Evolutionary conservation across 1,284 basidiomycete genomes (phyloP), one percentile per base, ranked within the genome.

Genomic region (Sparassis latifolia): DNA sequence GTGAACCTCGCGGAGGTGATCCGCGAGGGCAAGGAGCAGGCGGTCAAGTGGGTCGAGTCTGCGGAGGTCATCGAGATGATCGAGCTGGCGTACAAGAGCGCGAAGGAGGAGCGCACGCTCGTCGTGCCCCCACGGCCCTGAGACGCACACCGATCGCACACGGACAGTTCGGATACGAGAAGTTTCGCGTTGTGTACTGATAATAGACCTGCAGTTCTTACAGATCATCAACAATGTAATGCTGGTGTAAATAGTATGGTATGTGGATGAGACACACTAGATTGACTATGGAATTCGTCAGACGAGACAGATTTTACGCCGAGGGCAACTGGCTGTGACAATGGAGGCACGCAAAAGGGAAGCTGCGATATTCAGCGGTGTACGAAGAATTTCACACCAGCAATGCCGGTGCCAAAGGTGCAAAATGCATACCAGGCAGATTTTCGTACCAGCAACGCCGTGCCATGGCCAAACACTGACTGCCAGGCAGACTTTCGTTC

Each of bases 11-110:
- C 79, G 12, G 74, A 71, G 29, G 77, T 77, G 4, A 85, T 90
- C 52, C 69, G 79, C 35, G 69, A 76, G 28, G 75, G 74, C 3
- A 74, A 71, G 10, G 73, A 77, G 45, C 73, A 72, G 44, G 73
- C 73, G 10, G 79, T 91, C 47, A 86, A 82, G 63, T 89, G 86
- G 76, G 76, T 78, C 57, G 80, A 89, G 61, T 80, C 86, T 2
- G 78, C 78, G 20, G 68, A 75, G 12, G 82, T 86, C 4, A 81
- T 91, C 59, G 79, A 87, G 67, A 75, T 90, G 62, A 80, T 90
- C 58, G 84, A 90, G 66, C 69, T 86, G 6, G 85, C 84, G 5
- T 74, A 80, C 60, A 66, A 75, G 65, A 86, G 84, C 55, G 77
- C 82, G 27, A 74, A 67, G 55, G 80, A 85, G 61, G 82, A 80